Evolutionary conservation across 2,329 filamentous ascomycete genomes (phyloP), one percentile per base, ranked within the genome.

Genomic region (Arachnomyces sp.): DNA sequence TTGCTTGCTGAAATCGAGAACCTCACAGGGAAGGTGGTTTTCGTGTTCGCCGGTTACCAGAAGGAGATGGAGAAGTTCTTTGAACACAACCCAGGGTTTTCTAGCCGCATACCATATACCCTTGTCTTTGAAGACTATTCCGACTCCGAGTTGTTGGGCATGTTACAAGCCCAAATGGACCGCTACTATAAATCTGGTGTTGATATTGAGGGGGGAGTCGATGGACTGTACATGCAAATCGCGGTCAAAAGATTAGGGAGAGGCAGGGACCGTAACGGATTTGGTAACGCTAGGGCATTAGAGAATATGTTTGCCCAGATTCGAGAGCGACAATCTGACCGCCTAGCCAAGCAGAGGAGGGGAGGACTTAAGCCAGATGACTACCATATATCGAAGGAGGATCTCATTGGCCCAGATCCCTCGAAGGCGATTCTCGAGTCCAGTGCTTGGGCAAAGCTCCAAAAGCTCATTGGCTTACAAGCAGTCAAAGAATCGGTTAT

Each of bases 61-160:
- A 79, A 78, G 48, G 70, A 84, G 46, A 89, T 90, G 83, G 82
- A 89, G 49, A 70, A 70, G 0, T 86, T 89, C 55, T 87, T 85
- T 34, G 68, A 74, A 0, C 82, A 88, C 44, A 89, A 89, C 33
- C 77, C 77, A 0, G 83, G 84, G 0, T 65, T 89, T 2, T 67
- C 74, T 0, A 84, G 81, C 47, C 76, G 84, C 0, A 79, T 90
- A 29, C 83, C 83, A 0, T 64, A 76, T 8, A 62, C 71, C 28
- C 66, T 89, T 50, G 70, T 74, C 31, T 90, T 89, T 41, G 63
- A 72, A 0, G 84, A 90, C 55, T 89, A 85, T 46, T 64, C 65
- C 0, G 79, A 89, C 34, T 50, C 63, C 0, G 82, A 89, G 48
- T 65, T 90, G 0, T 65, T 77, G 2, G 51, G 55, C 0, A 88